Evolutionary conservation across 805 yeast genomes (phyloP).

Genomic region (Candida ipomoeae): DNA sequence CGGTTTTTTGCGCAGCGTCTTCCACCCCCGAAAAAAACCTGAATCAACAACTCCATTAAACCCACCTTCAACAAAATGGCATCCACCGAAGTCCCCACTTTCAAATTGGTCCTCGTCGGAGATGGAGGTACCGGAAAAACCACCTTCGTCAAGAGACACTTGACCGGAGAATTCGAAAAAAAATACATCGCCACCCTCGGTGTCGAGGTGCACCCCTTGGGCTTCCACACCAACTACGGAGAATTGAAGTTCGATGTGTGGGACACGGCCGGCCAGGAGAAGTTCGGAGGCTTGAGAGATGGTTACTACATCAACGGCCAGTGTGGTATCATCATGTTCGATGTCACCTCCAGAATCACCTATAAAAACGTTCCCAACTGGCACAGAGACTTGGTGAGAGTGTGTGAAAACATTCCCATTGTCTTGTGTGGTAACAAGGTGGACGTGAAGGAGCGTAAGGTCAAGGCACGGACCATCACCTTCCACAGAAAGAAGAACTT

Average conservation of each 20-base stretch:
- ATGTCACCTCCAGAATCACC: constrained; percentile 98
- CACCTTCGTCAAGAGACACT: constrained; percentile 98
- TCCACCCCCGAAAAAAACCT: constrained; percentile 5
- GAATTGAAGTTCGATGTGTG: constrained; percentile 98
- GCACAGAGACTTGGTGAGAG: constrained; percentile 99
- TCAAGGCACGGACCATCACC: constrained; percentile 98
- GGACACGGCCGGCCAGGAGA: constrained; percentile 99
- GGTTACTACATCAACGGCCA: constrained; percentile 99
- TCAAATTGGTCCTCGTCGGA: constrained; percentile 98
- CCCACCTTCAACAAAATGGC: constrained; percentile 42
- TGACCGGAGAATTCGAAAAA: constrained; percentile 99
- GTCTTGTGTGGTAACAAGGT: constrained; percentile 99
- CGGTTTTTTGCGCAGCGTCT: constrained; percentile 3
- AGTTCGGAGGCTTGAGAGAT: constrained; percentile 99
- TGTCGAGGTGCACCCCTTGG: constrained; percentile 98
- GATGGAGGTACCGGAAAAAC: constrained; percentile 99
- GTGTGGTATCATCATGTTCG: constrained; percentile 99
- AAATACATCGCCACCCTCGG: constrained; percentile 98
- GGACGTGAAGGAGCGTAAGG: constrained; percentile 99
- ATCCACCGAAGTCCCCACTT: constrained; percentile 80
- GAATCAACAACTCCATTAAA: background rate
- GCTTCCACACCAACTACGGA: constrained; percentile 97
- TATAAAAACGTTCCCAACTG: constrained; percentile 99
- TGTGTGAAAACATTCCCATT: constrained; percentile 98
- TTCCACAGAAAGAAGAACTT: constrained; percentile 99